phyloP scores from a whole-genome alignment of 1,139 yeast genomes.

The Saccharomycopsis crataegensis region DNA sequence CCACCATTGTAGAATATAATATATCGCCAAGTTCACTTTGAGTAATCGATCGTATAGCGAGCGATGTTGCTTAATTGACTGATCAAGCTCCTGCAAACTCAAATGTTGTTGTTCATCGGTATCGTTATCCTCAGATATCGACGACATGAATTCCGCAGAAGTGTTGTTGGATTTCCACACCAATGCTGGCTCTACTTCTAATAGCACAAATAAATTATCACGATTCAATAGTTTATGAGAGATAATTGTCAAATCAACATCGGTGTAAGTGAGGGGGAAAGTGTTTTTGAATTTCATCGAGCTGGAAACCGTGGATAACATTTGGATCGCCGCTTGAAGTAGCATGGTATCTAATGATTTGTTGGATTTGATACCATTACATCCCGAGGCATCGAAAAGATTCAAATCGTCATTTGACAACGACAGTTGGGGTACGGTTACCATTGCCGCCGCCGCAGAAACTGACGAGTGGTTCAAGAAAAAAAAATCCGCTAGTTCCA shows the following conservation, averaged over 20 bases:
- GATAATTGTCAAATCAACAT: background rate
- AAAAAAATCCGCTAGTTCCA: conserved; percentile 2
- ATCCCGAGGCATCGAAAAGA: too few relatives aligned
- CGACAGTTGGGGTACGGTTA: too few relatives aligned
- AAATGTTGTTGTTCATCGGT: background rate
- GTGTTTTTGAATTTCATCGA: background rate
- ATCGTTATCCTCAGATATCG: background rate
- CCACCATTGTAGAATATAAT: background rate
- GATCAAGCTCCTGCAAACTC: background rate
- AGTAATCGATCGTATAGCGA: conserved; percentile 1
- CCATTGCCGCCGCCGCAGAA: too few relatives aligned
- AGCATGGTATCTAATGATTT: background rate
- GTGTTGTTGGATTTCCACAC: background rate
- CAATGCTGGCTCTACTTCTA: conserved; percentile 1
- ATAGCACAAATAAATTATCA: background rate
- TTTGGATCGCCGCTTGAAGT: background rate
- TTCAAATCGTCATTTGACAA: too few relatives aligned
- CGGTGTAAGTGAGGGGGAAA: too few relatives aligned
- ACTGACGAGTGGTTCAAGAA: background rate
- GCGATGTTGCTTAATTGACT: background rate
- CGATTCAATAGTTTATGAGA: background rate
- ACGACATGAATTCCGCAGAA: background rate
- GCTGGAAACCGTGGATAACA: too few relatives aligned
- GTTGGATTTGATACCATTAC: too few relatives aligned
- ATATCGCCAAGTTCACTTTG: conserved; percentile 2